Base-by-base conservation (phyloP, 495 filamentous ascomycete species). In the Podospora comata region DNA sequence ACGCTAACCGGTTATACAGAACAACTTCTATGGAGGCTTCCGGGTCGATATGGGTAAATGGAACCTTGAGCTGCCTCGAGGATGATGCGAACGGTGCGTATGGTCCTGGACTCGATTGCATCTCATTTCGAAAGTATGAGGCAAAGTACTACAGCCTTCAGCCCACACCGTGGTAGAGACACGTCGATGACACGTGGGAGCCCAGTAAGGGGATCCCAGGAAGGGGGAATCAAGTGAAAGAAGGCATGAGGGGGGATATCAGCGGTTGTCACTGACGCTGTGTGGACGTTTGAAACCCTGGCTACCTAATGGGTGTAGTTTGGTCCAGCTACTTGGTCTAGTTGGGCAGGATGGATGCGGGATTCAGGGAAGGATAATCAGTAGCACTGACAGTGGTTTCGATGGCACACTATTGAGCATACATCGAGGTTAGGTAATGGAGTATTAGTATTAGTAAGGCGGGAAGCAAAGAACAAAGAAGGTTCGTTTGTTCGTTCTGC, bases 111-210 rank as follows among this genome's bases (percentile, higher is more conserved):
- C 34, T 19, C 7, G 44, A 6, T 26, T 76, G 74, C 61, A 27
- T 68, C 11, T 23, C 71, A 18, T 48, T 56, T 60, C 39, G 18
- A 1, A 16, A 23, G 18, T 58, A 72, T 16, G 16, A 19, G 16
- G 65, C 55, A 1, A 72, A 65, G 15, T 75, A 76, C 59, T 72
- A 61, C 60, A 75, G 72, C 65, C 48, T 76, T 1, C 60, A 74
- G 66, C 72, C 74, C 11, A 61, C 62, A 5, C 74, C 72, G 18
- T 55, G 54, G 32, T 62, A 59, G 53, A 16, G 30, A 13, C 18
- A 16, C 19, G 28, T 16, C 44, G 54, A 26, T 32, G 5, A 6
- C 9, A 48, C 9, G 5, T 48, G 39, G 39, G 39, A 48, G 39
- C 39, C 39, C 39, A 20, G 19, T 5, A 57, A 58, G 20, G 23